Conservation (phyloP, 192 early-diverging fungal species). For the Jimgerdemannia flammicorona region DNA sequence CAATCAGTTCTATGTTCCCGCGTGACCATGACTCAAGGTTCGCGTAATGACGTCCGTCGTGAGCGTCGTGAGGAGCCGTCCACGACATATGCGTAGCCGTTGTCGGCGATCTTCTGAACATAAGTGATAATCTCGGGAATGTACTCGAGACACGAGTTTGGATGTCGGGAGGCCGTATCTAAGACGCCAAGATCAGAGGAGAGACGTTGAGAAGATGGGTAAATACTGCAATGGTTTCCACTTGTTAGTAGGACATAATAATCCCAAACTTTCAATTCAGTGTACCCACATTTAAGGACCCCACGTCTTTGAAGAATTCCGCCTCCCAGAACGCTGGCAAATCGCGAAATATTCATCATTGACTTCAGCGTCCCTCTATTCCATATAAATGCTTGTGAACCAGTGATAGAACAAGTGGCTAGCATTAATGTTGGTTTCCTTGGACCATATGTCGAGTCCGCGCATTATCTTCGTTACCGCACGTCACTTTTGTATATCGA, state of each 20-base stretch:
- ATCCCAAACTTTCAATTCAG: background rate
- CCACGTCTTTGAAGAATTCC: constrained; percentile 92
- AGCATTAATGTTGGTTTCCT: background rate
- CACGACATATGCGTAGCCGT: constrained; percentile 92
- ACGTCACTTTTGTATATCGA: no score
- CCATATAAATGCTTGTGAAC: background rate
- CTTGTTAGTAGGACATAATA: constrained; percentile 1
- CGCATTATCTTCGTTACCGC: no score
- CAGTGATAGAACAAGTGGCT: background rate
- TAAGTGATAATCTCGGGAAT: constrained; percentile 90
- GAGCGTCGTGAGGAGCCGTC: constrained; percentile 82
- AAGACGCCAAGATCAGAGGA: background rate
- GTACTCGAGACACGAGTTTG: constrained; percentile 94
- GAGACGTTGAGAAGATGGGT: constrained; percentile 3
- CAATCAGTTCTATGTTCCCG: constrained; percentile 71
- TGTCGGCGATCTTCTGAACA: constrained; percentile 89
- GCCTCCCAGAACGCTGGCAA: constrained; percentile 92
- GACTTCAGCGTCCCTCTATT: constrained; percentile 54
- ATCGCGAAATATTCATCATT: constrained; percentile 89
- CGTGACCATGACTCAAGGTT: constrained; percentile 92
- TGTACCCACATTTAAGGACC: constrained; percentile 68
- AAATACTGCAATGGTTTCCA: constrained; percentile 6
- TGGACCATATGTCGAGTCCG: background rate
- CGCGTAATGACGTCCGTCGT: constrained; percentile 85
- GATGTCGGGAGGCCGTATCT: constrained; percentile 78